These are phyloP conservation scores for Neurospora africana DNA, from an alignment of 495 filamentous ascomycete genomes.

Conservation along the genomic window DNA sequence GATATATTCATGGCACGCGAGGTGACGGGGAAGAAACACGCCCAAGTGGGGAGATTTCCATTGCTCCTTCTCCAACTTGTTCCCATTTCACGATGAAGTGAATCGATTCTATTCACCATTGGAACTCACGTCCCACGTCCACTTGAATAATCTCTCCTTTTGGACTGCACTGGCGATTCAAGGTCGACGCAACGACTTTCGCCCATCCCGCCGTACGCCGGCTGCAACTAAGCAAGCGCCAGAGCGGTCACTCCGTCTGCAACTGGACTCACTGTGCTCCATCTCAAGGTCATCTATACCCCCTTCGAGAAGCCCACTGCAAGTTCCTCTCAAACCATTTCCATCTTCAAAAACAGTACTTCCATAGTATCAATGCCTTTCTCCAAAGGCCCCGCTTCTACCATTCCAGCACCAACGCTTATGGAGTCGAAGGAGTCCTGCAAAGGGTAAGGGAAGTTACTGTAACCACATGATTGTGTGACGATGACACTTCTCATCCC, in stretches of 20 bases:
- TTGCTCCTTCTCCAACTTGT: not conserved
- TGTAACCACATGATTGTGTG: not conserved
- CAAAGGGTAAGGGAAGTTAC: not conserved
- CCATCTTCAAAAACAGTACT: not conserved
- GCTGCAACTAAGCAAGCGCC: not conserved
- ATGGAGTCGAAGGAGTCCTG: not conserved
- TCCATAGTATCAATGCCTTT: not conserved
- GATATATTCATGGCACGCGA: not conserved
- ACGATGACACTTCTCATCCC: not conserved
- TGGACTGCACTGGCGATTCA: not conserved
- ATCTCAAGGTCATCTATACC: not conserved
- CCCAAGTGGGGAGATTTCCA: not conserved
- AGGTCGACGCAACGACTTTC: not conserved
- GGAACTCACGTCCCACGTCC: not conserved
- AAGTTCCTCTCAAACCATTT: not conserved
- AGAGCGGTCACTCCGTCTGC: not conserved
- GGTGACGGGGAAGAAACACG: not conserved
- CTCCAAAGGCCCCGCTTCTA: not conserved
- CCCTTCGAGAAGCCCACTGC: not conserved
- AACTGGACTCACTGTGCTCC: not conserved
- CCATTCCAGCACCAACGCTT: not conserved
- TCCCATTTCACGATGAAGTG: not conserved
- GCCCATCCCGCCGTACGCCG: not conserved
- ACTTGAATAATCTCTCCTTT: not conserved
- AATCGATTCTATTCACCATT: not conserved